Evolutionary conservation across 2,329 filamentous ascomycete species (phyloP), one percentile per base, ranked within the genome.

Genomic region (Fusarium sp.): DNA sequence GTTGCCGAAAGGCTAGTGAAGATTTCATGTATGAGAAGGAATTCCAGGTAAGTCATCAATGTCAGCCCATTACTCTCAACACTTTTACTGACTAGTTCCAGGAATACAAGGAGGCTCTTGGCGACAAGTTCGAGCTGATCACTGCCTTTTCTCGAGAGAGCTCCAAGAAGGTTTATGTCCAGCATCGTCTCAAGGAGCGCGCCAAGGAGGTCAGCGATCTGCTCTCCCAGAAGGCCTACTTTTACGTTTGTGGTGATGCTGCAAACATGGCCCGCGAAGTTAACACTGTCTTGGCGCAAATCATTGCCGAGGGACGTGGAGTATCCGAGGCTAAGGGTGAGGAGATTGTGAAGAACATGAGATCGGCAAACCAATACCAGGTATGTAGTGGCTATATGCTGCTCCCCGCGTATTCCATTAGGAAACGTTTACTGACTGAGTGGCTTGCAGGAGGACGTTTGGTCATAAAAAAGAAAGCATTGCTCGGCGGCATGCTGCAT

Each of bases 171-270:
- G 93, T 99, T 40, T 99, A 99, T 78, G 96, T 99, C 23, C 96
- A 99, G 82, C 94, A 99, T 82, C 88, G 92, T 67, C 87, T 99
- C 65, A 91, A 92, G 82, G 93, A 98, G 80, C 87, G 90, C 53
- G 90, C 92, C 63, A 88, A 92, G 75, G 89, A 97, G 75, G 87
- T 99, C 82, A 95, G 97, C 82, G 90, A 95, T 71, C 88, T 99
- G 2, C 86, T 99, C 12, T 86, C 92, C 72, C 86, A 94, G 80
- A 92, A 94, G 80, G 96, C 93, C 7, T 98, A 96, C 82, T 94
- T 99, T 80, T 99, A 99, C 80, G 95, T 99, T 62, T 99, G 97
- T 76, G 96, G 96, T 82, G 96, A 99, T 78, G 97, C 97, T 1
- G 93, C 96, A 59, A 94, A 97, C 84, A 98, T 98, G 94, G 94